Base-by-base conservation (phyloP, 306 rosid species). In the Coriaria nepalensis region DNA sequence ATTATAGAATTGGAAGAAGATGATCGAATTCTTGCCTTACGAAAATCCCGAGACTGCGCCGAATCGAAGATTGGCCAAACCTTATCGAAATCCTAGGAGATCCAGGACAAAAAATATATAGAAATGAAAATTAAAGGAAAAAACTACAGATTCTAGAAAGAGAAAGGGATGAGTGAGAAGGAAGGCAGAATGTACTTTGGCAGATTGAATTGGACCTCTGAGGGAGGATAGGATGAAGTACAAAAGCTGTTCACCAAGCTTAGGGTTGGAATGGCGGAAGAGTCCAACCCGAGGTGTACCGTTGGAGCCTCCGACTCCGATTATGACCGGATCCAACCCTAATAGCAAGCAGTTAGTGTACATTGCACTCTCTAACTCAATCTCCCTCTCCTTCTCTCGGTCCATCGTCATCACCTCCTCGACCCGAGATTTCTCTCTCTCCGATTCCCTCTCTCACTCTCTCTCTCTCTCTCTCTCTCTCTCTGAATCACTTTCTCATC, bases 61-160 rank as follows among this genome's bases (percentile, higher is more conserved):
- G 98, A 82, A 78, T 92, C 97, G 40, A 84, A 90, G 60, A 90
- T 90, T 20, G 97, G 95, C 97, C 97, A 90, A 34, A 90, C 95
- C 87, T 85, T 92, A 40, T 92, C 98, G 50, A 92, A 92, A 82
- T 92, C 98, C 98, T 92, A 67, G 9, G 61, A 69, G 78, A 76
- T 73, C 69, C 46, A 43, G 10, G 41, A 35, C 62, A 35, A 32
- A 29, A 49, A 13, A 36, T n/a, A 13, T 4, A 55, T 37, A 64
- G 49, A 68, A 78, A 67, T 70, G 55, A 10, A 58, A 32, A 7
- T 29, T 0, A 50, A 57, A 33, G 40, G 12, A 33, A 52, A 52
- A 0, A 15, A 62, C 8, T 52, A 11, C 11, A 51, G 37, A 10
- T 7, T 11, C 6, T 10, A 15, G 33, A 12, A 32, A 41, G 53